Conservation (phyloP, 1,284 basidiomycete genomes). For the Phellopilus nigrolimitatus region DNA sequence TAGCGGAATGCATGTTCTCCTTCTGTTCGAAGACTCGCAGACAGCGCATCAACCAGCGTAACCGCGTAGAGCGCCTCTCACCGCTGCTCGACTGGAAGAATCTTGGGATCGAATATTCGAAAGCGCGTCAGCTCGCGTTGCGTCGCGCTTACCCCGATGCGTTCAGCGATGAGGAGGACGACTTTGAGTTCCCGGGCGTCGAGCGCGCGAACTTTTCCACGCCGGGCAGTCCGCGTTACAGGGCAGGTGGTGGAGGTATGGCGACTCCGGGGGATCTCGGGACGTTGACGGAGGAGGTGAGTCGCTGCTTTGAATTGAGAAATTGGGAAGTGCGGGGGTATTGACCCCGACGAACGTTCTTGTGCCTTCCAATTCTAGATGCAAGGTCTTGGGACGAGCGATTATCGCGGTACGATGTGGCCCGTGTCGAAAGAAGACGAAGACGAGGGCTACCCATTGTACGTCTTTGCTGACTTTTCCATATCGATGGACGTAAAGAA, state of each 20-base stretch:
- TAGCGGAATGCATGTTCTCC: slow-evolving; percentile 68
- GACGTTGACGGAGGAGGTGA: slow-evolving; percentile 81
- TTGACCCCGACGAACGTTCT: slow-evolving; percentile 9
- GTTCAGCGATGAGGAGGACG: slow-evolving; percentile 71
- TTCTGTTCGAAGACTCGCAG: slow-evolving; percentile 90
- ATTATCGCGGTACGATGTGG: slow-evolving; percentile 82
- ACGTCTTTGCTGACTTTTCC: slow-evolving; percentile 28
- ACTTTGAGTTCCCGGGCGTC: slow-evolving; percentile 46
- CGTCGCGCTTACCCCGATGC: slow-evolving; percentile 94
- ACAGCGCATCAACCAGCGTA: slow-evolving; percentile 97
- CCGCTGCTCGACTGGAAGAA: slow-evolving; percentile 98
- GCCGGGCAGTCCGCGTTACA: slow-evolving; percentile 83
- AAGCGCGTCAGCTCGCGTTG: slow-evolving; percentile 89
- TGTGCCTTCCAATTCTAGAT: slow-evolving; percentile 48
- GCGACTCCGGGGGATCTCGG: slow-evolving; percentile 91
- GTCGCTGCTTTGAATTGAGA: slow-evolving; percentile 28
- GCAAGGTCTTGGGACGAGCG: slow-evolving; percentile 81
- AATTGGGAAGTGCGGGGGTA: not conserved
- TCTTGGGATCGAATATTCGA: slow-evolving; percentile 94
- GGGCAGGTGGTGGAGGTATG: slow-evolving; percentile 60
- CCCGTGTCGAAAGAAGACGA: slow-evolving; percentile 67
- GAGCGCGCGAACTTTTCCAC: slow-evolving; percentile 73
- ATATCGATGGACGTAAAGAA: not conserved
- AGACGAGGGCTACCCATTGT: slow-evolving; percentile 91
- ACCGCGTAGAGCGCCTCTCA: slow-evolving; percentile 90